A percentile compares a stretch with the other conserved stretches of the same genome.
Conservation (phyloP, 1,284 basidiomycete genomes). For the Neolentinus lepideus region DNA sequence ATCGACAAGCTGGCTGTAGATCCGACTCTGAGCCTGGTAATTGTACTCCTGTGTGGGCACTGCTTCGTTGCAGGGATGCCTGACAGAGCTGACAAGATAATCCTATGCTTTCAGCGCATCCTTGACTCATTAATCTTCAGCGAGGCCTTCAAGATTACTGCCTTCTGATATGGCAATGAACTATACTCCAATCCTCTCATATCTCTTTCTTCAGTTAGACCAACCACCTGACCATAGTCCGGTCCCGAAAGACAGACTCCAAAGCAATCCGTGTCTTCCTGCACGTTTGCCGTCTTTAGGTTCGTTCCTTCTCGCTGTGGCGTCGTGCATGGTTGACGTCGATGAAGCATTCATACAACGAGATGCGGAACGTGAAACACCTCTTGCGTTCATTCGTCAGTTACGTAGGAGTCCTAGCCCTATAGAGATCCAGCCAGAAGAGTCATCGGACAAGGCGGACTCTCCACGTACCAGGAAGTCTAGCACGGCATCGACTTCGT, state of each 20-base stretch:
- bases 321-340: constrained; percentile 6
- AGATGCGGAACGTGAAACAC: constrained; percentile 52
- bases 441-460: neutral
- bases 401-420: constrained; percentile 34
- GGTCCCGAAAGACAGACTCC: constrained; percentile 16
- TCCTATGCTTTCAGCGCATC: neutral
- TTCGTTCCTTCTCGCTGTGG: constrained; percentile 22
- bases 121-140: neutral
- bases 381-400: constrained; percentile 43
- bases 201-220: constrained; percentile 16
- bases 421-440: constrained; percentile 13
- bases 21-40: too few species aligned
- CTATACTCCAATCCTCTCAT: constrained; percentile 41
- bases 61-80: too few species aligned
- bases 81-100: too few species aligned
- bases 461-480: neutral
- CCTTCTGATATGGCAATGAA: constrained; percentile 40
- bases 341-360: constrained; percentile 56
- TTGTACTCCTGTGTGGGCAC: too few species aligned
- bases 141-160: neutral
- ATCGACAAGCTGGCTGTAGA: too few species aligned
- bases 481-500: neutral
- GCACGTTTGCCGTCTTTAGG: constrained; percentile 60
- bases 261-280: constrained; percentile 50
- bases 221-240: constrained; percentile 27